Percentiles rank a stretch among this genome's conserved stretches.
Evolutionary conservation across 495 filamentous ascomycete genomes (phyloP).

Genomic region (Penicilliopsis zonata): DNA sequence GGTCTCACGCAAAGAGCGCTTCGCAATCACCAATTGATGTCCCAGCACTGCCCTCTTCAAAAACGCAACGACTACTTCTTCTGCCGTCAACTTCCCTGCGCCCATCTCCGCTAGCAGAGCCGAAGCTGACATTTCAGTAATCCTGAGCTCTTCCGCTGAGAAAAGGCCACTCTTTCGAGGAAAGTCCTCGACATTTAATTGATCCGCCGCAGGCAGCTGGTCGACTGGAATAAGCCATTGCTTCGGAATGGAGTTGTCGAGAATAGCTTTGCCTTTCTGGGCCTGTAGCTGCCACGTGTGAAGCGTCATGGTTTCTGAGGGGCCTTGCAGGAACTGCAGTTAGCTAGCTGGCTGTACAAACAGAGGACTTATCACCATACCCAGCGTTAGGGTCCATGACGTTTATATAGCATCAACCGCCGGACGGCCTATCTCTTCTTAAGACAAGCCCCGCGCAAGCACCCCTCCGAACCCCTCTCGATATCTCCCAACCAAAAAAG

Average conservation of each 20-base stretch:
- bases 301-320: constrained; percentile 12
- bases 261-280: constrained; percentile 20
- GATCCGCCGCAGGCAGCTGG: constrained; percentile 14
- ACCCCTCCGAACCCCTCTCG: no score
- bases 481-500: no score
- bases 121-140: constrained; percentile 46
- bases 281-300: constrained; percentile 20
- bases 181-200: constrained; percentile 29
- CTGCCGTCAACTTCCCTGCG: constrained; percentile 32
- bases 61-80: constrained; percentile 48
- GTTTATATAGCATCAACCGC: no score
- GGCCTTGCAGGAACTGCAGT: no score
- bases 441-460: no score
- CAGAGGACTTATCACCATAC: no score
- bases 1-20: neutral
- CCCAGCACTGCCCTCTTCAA: constrained; percentile 49
- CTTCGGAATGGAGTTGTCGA: constrained; percentile 23
- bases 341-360: no score
- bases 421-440: no score
- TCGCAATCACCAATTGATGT: constrained; percentile 37
- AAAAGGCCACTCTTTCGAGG: constrained; percentile 36
- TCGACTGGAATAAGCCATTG: constrained; percentile 25
- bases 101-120: constrained; percentile 38
- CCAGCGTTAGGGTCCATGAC: no score
- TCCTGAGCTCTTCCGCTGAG: constrained; percentile 38